A percentile compares a stretch with the other conserved stretches of the same genome.
phyloP scores from a whole-genome alignment of 2,329 filamentous ascomycete species.

The Keithomyces neogunnii region DNA sequence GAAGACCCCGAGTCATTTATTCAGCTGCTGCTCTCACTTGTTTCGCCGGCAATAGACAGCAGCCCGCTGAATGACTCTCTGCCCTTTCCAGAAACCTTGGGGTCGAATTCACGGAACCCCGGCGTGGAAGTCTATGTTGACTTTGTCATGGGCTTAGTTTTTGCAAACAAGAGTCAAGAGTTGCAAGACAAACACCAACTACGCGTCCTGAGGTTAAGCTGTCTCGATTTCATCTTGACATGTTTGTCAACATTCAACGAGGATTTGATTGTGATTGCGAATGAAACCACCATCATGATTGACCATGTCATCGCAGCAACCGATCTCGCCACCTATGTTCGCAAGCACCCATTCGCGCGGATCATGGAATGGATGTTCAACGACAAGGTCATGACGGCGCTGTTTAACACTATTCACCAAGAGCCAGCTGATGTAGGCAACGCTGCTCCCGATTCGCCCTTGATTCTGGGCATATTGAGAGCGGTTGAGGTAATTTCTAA shows the following conservation, averaged over 20 bases:
- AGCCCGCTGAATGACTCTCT: slow-evolving; percentile 62
- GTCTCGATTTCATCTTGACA: slow-evolving; percentile 72
- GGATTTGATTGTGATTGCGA: slow-evolving; percentile 78
- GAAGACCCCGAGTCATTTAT: slow-evolving; percentile 84
- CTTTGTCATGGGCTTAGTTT: slow-evolving; percentile 74
- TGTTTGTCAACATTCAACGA: slow-evolving; percentile 89
- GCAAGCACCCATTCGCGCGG: slow-evolving; percentile 83
- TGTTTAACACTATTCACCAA: slow-evolving; percentile 75
- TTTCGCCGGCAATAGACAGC: slow-evolving; percentile 55
- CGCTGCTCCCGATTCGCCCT: slow-evolving; percentile 66
- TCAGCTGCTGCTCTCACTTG: slow-evolving; percentile 62
- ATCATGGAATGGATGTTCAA: slow-evolving; percentile 99
- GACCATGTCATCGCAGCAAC: slow-evolving; percentile 67
- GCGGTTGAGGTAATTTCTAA: slow-evolving; percentile 78
- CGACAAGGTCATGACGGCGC: slow-evolving; percentile 69
- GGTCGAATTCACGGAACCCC: slow-evolving; percentile 63
- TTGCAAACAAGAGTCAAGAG: slow-evolving; percentile 58
- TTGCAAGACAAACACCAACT: slow-evolving; percentile 59
- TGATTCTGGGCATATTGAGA: slow-evolving; percentile 69
- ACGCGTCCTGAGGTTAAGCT: slow-evolving; percentile 67
- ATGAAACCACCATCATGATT: slow-evolving; percentile 65
- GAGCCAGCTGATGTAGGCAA: slow-evolving; percentile 63
- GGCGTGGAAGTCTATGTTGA: slow-evolving; percentile 92
- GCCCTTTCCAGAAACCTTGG: slow-evolving; percentile 80
- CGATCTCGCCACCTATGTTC: slow-evolving; percentile 70